Evolutionary conservation across 371 early-diverging fungal species (phyloP).

Genomic region (Mucor circinelloides): DNA sequence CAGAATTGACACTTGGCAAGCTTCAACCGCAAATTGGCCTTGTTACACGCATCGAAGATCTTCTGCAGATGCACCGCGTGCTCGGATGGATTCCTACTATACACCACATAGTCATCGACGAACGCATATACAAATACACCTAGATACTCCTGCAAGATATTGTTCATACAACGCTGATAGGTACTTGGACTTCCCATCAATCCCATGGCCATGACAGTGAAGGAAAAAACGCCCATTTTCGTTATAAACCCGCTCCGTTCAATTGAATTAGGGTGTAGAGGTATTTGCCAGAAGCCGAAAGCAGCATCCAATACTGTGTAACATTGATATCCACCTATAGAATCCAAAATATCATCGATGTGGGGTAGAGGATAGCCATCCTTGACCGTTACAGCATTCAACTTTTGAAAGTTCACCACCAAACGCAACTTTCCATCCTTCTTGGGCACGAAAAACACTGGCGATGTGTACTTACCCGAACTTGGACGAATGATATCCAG

Average conservation of each 20-base stretch:
- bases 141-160: constrained; percentile 6
- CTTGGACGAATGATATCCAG: constrained; percentile 16
- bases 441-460: constrained; percentile 51
- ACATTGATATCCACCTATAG: constrained; percentile 8
- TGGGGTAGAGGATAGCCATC: constrained; percentile 43
- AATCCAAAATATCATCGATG: constrained; percentile 41
- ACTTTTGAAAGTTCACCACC: constrained; percentile 26
- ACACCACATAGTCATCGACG: constrained; percentile 55
- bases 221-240: constrained; percentile 46
- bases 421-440: constrained; percentile 40
- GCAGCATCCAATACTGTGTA: constrained; percentile 18
- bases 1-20: constrained; percentile 44
- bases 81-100: constrained; percentile 17
- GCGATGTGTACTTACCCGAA: constrained; percentile 23
- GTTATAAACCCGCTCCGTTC: constrained; percentile 59
- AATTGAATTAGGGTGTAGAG: constrained; percentile 19
- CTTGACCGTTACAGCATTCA: constrained; percentile 43
- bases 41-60: constrained; percentile 35
- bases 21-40: constrained; percentile 35
- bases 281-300: constrained; percentile 43
- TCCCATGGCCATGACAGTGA: constrained; percentile 58
- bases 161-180: constrained; percentile 49
- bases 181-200: constrained; percentile 37
- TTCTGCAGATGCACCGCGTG: constrained; percentile 34
- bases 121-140: constrained; percentile 38